Evolutionary conservation across 2,329 filamentous ascomycete species (phyloP).

Genomic region (Mycosphaerella sp.): DNA sequence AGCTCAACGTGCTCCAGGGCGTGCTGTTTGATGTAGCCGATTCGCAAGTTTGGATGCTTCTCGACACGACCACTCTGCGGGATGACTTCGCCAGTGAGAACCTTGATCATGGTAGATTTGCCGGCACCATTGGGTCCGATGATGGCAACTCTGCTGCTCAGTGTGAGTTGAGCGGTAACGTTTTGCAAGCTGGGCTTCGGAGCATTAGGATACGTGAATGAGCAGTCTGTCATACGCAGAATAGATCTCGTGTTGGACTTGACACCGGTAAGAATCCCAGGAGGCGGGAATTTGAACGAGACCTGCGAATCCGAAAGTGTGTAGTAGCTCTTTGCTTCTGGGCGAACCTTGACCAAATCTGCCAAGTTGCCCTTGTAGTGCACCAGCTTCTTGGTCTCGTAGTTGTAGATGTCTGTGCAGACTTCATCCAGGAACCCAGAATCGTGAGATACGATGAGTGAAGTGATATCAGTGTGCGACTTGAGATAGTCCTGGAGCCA

Average conservation of each 20-base stretch:
- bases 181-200: constrained; percentile 81
- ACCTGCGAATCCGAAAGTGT: constrained; percentile 81
- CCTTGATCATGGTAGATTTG: constrained; percentile 96
- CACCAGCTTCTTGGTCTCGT: constrained; percentile 93
- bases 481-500: constrained; percentile 96
- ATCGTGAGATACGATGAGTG: constrained; percentile 97
- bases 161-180: constrained; percentile 76
- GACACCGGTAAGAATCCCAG: constrained; percentile 88
- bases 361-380: constrained; percentile 78
- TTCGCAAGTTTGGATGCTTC: constrained; percentile 97
- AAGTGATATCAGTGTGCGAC: constrained; percentile 92
- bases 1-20: constrained; percentile 98
- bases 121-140: constrained; percentile 97
- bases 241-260: constrained; percentile 93
- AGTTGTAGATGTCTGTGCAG: constrained; percentile 98
- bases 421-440: constrained; percentile 95
- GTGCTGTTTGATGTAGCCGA: constrained; percentile 99
- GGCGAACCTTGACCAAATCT: constrained; percentile 79
- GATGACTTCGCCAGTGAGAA: constrained; percentile 86
- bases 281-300: constrained; percentile 96
- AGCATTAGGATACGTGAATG: constrained; percentile 87
- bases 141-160: constrained; percentile 91
- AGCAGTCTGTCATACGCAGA: constrained; percentile 86
- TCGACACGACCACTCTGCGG: constrained; percentile 81
- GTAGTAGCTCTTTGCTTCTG: constrained; percentile 97